Percentiles rank a stretch among this genome's conserved stretches.
Evolutionary conservation across 495 filamentous ascomycete genomes (phyloP).

Genomic region (Penicillium maclennaniae): DNA sequence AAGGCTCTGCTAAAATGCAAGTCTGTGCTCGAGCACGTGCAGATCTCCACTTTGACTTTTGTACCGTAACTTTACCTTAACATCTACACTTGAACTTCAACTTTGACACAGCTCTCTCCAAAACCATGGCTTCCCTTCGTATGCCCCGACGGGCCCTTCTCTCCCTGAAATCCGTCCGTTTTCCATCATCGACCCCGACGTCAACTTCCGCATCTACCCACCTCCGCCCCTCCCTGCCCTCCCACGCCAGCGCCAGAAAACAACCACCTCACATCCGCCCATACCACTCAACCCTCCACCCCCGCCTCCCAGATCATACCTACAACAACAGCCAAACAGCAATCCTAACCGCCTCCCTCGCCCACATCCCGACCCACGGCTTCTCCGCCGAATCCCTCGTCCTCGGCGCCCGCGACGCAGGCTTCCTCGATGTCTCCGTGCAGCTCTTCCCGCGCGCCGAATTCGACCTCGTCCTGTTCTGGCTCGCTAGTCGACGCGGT

Average conservation of each 20-base stretch:
- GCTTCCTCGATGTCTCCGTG: constrained; percentile 80
- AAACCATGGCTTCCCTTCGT: constrained; percentile 11
- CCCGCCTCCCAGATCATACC: constrained; percentile 43
- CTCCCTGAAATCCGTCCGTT: constrained; percentile 4
- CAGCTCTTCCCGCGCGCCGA: constrained; percentile 75
- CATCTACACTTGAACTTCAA: not conserved
- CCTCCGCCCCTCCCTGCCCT: not conserved
- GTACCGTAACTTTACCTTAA: constrained; percentile 3
- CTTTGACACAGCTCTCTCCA: not conserved
- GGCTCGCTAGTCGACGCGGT: constrained; percentile 67
- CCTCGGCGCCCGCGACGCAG: constrained; percentile 73
- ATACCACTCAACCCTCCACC: constrained; percentile 74
- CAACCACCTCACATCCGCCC: constrained; percentile 7
- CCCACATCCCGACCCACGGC: constrained; percentile 77
- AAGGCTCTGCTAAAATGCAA: constrained; percentile 5
- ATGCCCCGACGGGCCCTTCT: not conserved
- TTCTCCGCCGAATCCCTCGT: constrained; percentile 70
- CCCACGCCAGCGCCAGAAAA: not conserved
- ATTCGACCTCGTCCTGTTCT: constrained; percentile 79
- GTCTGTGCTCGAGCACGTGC: constrained; percentile 7
- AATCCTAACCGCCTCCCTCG: constrained; percentile 75
- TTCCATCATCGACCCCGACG: not conserved
- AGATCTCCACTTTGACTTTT: not conserved
- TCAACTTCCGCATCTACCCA: not conserved
- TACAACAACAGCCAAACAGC: constrained; percentile 69